Conservation (phyloP, 2,329 filamentous ascomycete species). For the Pyrenochaeta sp. region DNA sequence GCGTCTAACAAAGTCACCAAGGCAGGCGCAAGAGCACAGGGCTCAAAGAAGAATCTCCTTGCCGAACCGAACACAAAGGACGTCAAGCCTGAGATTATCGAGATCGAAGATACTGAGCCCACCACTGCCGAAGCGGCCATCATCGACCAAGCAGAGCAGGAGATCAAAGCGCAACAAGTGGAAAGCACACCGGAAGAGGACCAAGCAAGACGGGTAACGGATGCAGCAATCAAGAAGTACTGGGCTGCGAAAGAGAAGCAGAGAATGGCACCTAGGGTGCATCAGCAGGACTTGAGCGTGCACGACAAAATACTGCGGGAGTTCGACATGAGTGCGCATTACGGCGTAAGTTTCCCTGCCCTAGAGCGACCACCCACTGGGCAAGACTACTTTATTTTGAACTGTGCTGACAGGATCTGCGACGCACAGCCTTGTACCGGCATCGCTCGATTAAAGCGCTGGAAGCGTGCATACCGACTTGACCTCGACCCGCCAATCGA, state of each 20-base stretch:
- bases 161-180: constrained; percentile 35
- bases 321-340: constrained; percentile 91
- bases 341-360: constrained; percentile 72
- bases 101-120: constrained; percentile 37
- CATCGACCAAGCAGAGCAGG: constrained; percentile 49
- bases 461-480: constrained; percentile 85
- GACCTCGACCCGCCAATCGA: constrained; percentile 88
- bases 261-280: constrained; percentile 74
- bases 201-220: constrained; percentile 70
- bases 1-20: constrained; percentile 67
- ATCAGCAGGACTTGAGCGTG: constrained; percentile 75
- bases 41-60: constrained; percentile 51
- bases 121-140: constrained; percentile 52
- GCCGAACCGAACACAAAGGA: constrained; percentile 43
- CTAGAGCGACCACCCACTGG: constrained; percentile 32
- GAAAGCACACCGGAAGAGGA: constrained; percentile 55
- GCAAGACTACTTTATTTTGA: background rate
- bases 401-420: constrained; percentile 21
- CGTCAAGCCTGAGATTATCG: constrained; percentile 31
- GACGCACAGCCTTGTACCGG: constrained; percentile 83
- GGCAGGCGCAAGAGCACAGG: constrained; percentile 51
- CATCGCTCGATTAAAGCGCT: constrained; percentile 80
- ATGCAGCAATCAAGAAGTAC: constrained; percentile 76
- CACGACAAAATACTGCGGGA: constrained; percentile 89
- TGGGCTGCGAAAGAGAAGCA: constrained; percentile 77